Evolutionary conservation across 345 rosid genomes (phyloP).

Genomic region (Gossypium stocksii): DNA sequence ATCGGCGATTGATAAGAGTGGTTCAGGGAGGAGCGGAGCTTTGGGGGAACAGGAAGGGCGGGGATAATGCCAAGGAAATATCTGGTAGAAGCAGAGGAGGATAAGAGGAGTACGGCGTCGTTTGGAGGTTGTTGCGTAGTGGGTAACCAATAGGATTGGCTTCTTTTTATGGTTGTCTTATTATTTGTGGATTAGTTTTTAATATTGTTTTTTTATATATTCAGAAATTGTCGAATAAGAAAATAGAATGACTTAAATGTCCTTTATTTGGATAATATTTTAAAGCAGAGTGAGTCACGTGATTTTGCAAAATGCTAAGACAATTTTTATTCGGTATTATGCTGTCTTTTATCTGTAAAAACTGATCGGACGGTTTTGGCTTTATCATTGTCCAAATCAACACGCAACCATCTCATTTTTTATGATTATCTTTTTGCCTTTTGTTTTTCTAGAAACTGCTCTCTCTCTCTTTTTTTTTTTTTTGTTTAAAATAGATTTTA

Average conservation of each 20-base stretch:
- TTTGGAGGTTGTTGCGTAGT: neutral
- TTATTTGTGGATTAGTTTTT: constrained; percentile 5
- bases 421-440: neutral
- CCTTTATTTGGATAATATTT: constrained; percentile 20
- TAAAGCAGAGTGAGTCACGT: constrained; percentile 13
- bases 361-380: constrained; percentile 9
- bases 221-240: neutral
- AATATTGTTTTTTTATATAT: neutral
- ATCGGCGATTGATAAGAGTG: constrained; percentile 9
- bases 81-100: constrained; percentile 9
- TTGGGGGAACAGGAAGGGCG: constrained; percentile 2
- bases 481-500: too few relatives aligned
- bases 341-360: neutral
- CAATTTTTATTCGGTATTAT: neutral
- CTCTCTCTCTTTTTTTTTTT: too few relatives aligned
- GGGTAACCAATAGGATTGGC: constrained; percentile 2
- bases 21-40: constrained; percentile 6
- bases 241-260: constrained; percentile 12
- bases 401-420: neutral
- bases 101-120: constrained; percentile 13
- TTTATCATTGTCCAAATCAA: neutral
- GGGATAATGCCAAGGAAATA: constrained; percentile 11
- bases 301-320: constrained; percentile 1
- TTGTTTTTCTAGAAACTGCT: neutral
- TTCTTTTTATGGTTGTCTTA: neutral